These are phyloP conservation scores for Hexamita inflata DNA, from an alignment of 208 protist genomes.

Conservation along the genomic window DNA sequence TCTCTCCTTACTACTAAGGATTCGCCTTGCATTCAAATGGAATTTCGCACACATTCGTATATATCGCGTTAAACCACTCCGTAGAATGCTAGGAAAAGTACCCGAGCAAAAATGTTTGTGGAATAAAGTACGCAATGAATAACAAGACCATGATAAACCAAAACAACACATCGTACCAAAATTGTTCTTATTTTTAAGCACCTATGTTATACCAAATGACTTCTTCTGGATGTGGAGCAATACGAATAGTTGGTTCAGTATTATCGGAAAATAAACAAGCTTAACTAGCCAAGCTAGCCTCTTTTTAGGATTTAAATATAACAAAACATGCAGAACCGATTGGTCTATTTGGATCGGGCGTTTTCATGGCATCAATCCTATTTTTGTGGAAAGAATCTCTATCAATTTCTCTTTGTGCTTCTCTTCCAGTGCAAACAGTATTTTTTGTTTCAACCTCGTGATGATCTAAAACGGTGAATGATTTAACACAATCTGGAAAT, in stretches of 20 bases:
- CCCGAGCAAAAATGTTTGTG: neutral
- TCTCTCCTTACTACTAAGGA: neutral
- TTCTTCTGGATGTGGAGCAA: neutral
- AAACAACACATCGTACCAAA: neutral
- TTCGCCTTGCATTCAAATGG: neutral
- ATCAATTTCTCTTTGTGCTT: too few species aligned
- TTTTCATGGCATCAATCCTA: too few species aligned
- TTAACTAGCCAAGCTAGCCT: too few species aligned
- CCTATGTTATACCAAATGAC: conserved; percentile 12
- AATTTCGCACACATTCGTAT: neutral
- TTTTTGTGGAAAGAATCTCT: too few species aligned
- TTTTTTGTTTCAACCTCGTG: too few species aligned
- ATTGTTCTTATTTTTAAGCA: neutral
- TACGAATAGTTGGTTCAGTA: neutral
- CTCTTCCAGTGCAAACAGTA: too few species aligned
- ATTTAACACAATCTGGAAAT: too few species aligned
- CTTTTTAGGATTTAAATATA: too few species aligned
- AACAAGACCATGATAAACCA: neutral
- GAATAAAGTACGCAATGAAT: conserved; percentile 23
- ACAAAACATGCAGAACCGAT: too few species aligned
- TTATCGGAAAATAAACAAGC: too few species aligned
- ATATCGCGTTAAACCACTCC: neutral
- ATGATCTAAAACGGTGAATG: too few species aligned
- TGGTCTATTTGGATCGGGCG: too few species aligned
- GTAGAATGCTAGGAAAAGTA: neutral